phyloP scores from a whole-genome alignment of 192 early-diverging fungal species.

The Coemansia asiatica region DNA sequence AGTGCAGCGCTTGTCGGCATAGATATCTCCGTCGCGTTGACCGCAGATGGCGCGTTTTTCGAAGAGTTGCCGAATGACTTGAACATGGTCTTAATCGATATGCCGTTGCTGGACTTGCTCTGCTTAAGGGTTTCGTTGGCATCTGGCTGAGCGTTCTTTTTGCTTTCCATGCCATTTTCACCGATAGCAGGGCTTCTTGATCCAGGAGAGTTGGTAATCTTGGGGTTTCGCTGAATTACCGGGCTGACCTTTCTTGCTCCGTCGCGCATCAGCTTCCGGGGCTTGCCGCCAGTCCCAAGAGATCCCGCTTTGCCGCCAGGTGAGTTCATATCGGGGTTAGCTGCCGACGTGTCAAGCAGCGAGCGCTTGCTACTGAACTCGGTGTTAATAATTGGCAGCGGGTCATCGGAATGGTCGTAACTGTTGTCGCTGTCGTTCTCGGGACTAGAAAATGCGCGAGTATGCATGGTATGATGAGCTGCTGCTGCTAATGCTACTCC shows the following conservation, averaged over 20 bases:
- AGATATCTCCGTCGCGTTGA: neutral
- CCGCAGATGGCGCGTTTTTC: neutral
- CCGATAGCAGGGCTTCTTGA: neutral
- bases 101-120: neutral
- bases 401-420: neutral
- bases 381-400: neutral
- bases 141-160: no score
- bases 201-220: neutral
- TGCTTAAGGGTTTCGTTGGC: neutral
- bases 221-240: neutral
- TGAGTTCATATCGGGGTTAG: constrained; percentile 28
- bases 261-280: constrained; percentile 45
- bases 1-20: neutral
- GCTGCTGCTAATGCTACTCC: neutral
- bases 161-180: no score
- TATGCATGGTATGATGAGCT: neutral
- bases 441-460: neutral
- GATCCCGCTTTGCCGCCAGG: neutral
- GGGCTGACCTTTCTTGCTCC: constrained; percentile 10
- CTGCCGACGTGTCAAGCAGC: constrained; percentile 45
- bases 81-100: constrained; percentile 2
- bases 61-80: neutral
- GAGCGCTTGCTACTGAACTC: constrained; percentile 8
- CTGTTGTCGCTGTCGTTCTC: neutral
- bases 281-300: constrained; percentile 10